Evolutionary conservation across 2,329 filamentous ascomycete genomes (phyloP), one percentile per base, ranked within the genome.

Genomic region (Truncatella angustata): DNA sequence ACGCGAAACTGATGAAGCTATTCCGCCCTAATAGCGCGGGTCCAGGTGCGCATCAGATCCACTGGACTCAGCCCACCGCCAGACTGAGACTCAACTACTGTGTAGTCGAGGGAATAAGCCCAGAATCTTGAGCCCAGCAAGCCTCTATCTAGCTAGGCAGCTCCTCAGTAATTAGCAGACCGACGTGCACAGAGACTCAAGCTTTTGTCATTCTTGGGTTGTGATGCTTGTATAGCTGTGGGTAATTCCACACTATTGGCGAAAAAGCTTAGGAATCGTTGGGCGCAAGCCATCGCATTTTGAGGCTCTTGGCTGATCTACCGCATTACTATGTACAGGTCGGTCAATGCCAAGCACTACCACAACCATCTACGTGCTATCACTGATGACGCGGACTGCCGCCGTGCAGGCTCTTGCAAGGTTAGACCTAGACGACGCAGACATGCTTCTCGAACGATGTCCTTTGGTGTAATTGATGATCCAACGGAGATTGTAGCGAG

Each of bases 361-460:
- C 7, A 32, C 7, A 32, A 14, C 7, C 28, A 9, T 32, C 28
- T 9, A 7, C 2, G 28, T 14, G 28, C 28, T 32, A 32, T 32
- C 7, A n/a, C n/a, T 32, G 28, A 32, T 32, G 28, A 32, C 28
- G 28, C 28, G 28, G 28, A 14, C 28, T n/a, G 2, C 14, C 7
- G 2, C 14, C 28, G 28, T 14, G n/a, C n/a, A n/a, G n/a, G n/a
- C n/a, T n/a, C n/a, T n/a, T n/a, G n/a, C n/a, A 40, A 40, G 37
- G 37, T 40, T 40, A 40, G 37, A 40, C 18, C 20, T 40, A 21
- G 24, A 18, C 37, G 37, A 23, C 18, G 12, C 21, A 21, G 37
- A n/a, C 37, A 24, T 11, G 21, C 40, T 44, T 44, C 40, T 44
- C 40, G 40, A 44, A 44, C 40, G 40, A 44, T 44, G 24, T 23